phyloP scores from a whole-genome alignment of 2,329 filamentous ascomycete genomes.

The Zymoseptoria passerinii region DNA sequence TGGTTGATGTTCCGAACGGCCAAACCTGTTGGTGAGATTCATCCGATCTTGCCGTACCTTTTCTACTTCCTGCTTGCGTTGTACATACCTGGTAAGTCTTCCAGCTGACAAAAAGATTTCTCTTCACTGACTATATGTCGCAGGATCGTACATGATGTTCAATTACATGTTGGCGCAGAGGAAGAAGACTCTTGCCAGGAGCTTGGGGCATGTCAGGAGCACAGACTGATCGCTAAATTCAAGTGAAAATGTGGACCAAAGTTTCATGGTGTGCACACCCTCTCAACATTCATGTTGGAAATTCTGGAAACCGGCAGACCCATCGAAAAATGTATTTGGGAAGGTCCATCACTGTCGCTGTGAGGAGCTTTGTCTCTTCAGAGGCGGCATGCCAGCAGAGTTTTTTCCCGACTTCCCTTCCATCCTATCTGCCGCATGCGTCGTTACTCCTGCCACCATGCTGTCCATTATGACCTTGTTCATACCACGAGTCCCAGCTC shows the following conservation, averaged over 20 bases:
- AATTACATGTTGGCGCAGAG: slow-evolving; percentile 9
- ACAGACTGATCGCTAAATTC: not conserved
- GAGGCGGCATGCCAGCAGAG: too few species aligned
- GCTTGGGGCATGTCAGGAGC: not conserved
- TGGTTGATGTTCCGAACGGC: slow-evolving; percentile 6
- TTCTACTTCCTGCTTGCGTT: slow-evolving; percentile 6
- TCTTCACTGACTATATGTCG: not conserved
- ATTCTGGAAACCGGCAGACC: not conserved
- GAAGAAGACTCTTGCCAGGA: slow-evolving; percentile 1
- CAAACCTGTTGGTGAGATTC: not conserved
- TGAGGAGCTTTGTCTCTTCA: not conserved
- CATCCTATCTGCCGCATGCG: too few species aligned
- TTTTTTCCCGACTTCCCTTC: too few species aligned
- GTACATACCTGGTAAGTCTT: slow-evolving; percentile 8
- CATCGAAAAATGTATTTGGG: not conserved
- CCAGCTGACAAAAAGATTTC: too few species aligned
- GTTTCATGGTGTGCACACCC: not conserved
- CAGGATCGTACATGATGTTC: slow-evolving; percentile 8
- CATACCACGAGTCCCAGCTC: too few species aligned
- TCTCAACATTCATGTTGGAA: not conserved
- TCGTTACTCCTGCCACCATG: too few species aligned
- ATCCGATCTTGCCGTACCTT: not conserved
- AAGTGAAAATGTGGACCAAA: not conserved
- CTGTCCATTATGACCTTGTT: too few species aligned
- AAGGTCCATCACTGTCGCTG: not conserved